Base-by-base conservation (phyloP, 176 grass and related monocot genomes). In the Saccharum spontaneum region DNA sequence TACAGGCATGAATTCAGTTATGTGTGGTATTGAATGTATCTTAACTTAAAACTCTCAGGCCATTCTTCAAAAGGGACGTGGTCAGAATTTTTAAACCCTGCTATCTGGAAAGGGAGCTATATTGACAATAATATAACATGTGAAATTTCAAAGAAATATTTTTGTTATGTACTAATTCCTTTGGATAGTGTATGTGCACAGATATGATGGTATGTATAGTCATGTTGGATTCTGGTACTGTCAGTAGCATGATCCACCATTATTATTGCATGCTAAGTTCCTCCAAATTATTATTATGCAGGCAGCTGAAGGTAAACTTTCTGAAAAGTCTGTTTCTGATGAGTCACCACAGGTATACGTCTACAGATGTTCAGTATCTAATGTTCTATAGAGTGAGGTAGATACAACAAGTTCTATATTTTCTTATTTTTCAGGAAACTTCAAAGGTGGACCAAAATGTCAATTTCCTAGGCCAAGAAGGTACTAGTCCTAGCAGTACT, bases 401-500 rank as follows among this genome's bases (percentile, higher is more conserved):
- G 64, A 59, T 30, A 22, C 38, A 14, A 83, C 15, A 59, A 63
- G 45, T 86, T 38, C 20, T 23, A 16, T n/a, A 16, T 80, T 83
- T 83, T 85, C 64, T 22, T 63, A 70, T 62, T 67, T 87, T 71
- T 77, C 45, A 94, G 92, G 91, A 85, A 61, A 86, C 87, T 40
- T 82, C 76, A 60, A 84, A 88, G 64, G 67, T 86, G 52, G 91
- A 85, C 16, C 81, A 91, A 88, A 82, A 86, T 70, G 69, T 66
- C n/a, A 82, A 76, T 73, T 85, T 86, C 55, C 39, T 69, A 80
- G 92, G 67, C 76, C 88, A 98, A 76, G 85, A 86, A 69, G 71
- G 77, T 82, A 91, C 71, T 80, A 44, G 67, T 22, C 60, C 84
- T 76, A 36, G 44, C 55, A 76, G 54, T 75, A 37, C 41, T 85